Evolutionary conservation across 257 asterid species (phyloP), one percentile per base, ranked within the genome.

Genomic region (Ilex aquifolium): DNA sequence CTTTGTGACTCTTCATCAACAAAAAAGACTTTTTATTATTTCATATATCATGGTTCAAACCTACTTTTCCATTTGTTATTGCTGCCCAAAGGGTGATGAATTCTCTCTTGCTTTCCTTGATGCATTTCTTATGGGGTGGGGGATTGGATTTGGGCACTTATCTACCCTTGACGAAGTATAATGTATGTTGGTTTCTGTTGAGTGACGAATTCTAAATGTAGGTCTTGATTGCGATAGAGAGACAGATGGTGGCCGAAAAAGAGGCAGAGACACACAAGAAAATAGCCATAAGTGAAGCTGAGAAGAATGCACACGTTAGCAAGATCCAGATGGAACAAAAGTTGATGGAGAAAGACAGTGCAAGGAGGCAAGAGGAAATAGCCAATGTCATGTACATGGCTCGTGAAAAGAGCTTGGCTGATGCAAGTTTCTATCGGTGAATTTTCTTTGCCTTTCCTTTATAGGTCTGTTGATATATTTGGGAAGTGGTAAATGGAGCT

Each of bases 381-480:
- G 77, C 97, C 55, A 93, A 93, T 69, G 13, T 88, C 1, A 93
- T 93, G 89, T 90, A 85, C 80, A 73, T 82, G 51, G 97, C 96
- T 56, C 96, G 95, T 44, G 97, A 93, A 79, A 93, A 81, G 81
- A 90, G 99, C 77, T 81, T 90, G 88, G 95, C 99, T n/a, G 99
- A 93, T 72, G 99, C 99, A 17, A 64, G 76, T 72, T 87, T 71
- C 71, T 93, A 93, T 74, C 77, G 91, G 99, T 93, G 79, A 72
- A 61, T 60, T 60, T 44, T 52, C 61, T 61, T 56, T 21, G 27
- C 16, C n/a, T 65, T 57, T 62, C 58, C 40, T 62, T 16, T 65
- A 62, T 53, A 57, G 36, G 14, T 14, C 4, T 10, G 52, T 46
- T 4, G 12, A 46, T 46, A 14, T 1, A 2, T 46, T 46, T 46